These are phyloP conservation scores for Penicillium brevicompactum DNA, from an alignment of 2,329 filamentous ascomycete genomes.

Conservation along the genomic window DNA sequence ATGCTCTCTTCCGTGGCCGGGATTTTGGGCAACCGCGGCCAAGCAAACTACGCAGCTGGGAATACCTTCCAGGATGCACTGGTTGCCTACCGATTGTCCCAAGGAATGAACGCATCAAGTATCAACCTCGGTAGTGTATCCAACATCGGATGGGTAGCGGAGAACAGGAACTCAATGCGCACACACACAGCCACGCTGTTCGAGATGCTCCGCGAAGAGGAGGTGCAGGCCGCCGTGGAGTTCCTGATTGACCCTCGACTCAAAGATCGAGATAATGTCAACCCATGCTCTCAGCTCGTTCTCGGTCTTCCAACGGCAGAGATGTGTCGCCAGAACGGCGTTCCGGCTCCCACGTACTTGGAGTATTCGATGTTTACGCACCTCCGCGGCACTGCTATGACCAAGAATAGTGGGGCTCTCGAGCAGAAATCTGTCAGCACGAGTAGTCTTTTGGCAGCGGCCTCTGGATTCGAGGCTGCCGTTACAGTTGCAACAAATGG, in stretches of 20 bases:
- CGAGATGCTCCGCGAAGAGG: conserved; percentile 23
- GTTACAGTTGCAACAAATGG: conserved; percentile 15
- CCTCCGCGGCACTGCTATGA: neutral
- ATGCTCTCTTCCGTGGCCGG: conserved; percentile 46
- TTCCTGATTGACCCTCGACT: conserved; percentile 16
- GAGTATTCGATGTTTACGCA: conserved; percentile 30
- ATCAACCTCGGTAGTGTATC: conserved; percentile 37
- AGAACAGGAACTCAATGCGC: conserved; percentile 21
- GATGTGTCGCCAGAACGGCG: conserved; percentile 18
- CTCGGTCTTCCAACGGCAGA: conserved; percentile 23
- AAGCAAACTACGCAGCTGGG: conserved; percentile 49
- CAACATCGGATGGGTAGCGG: conserved; percentile 36
- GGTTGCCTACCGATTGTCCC: conserved; percentile 28
- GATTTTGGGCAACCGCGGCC: conserved; percentile 48
- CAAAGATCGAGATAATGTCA: neutral
- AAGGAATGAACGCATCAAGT: conserved; percentile 20
- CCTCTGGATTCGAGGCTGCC: conserved; percentile 4
- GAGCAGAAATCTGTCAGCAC: conserved; percentile 12
- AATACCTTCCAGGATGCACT: conserved; percentile 44
- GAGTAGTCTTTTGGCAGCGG: conserved; percentile 7
- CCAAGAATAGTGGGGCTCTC: neutral
- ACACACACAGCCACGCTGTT: conserved; percentile 18
- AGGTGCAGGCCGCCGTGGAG: conserved; percentile 25
- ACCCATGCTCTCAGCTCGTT: conserved; percentile 12
- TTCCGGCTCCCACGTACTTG: conserved; percentile 25